Evolutionary conservation across 2,329 filamentous ascomycete genomes (phyloP).

Genomic region (Calonectria henricotiae): DNA sequence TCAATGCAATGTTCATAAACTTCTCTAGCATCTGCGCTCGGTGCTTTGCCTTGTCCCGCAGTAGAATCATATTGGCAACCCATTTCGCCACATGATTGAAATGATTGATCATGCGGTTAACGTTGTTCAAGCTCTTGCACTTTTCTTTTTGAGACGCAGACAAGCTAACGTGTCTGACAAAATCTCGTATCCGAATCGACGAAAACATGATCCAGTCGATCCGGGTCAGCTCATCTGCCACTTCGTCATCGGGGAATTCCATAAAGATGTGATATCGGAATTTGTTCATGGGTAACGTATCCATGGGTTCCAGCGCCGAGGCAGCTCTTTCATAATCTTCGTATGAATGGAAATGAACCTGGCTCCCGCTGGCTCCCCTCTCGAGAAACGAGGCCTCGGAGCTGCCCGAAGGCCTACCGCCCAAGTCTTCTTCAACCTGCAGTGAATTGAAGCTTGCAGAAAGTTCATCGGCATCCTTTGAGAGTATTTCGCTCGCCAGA

Average conservation of each 20-base stretch:
- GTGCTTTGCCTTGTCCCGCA: conserved; percentile 97
- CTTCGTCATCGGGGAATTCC: conserved; percentile 86
- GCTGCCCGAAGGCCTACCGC: conserved; percentile 64
- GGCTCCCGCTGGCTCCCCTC: conserved; percentile 61
- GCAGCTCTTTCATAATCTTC: conserved; percentile 89
- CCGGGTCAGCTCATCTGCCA: conserved; percentile 92
- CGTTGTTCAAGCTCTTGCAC: conserved; percentile 85
- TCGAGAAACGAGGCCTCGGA: conserved; percentile 64
- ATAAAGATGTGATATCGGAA: conserved; percentile 92
- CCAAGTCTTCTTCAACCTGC: conserved; percentile 65
- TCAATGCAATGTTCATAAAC: conserved; percentile 91
- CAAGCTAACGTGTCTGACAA: conserved; percentile 91
- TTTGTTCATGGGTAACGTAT: conserved; percentile 83
- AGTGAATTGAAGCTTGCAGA: conserved; percentile 65
- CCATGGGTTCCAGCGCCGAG: conserved; percentile 78
- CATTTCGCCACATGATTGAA: conserved; percentile 90
- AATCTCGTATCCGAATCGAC: conserved; percentile 91
- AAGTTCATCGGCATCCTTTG: conserved; percentile 61
- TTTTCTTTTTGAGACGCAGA: conserved; percentile 80
- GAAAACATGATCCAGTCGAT: conserved; percentile 99
- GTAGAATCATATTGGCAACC: conserved; percentile 86
- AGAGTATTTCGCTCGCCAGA: conserved; percentile 56
- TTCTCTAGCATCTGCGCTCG: conserved; percentile 93
- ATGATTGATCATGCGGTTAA: conserved; percentile 94
- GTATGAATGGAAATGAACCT: conserved; percentile 75